Conservation (phyloP, 2,329 filamentous ascomycete species). For the Exophiala phaeomuriformis region DNA sequence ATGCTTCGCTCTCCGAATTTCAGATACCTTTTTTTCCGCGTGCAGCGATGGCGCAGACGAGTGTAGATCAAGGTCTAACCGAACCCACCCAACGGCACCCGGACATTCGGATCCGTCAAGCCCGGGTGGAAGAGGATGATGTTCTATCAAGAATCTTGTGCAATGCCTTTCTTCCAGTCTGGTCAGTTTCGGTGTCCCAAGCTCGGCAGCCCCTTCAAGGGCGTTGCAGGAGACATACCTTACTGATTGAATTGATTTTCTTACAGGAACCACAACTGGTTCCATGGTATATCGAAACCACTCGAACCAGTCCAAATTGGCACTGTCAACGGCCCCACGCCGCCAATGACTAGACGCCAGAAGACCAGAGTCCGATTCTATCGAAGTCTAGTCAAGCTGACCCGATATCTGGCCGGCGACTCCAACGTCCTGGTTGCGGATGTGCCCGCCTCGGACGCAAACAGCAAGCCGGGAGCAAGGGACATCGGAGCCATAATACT, state of each 20-base stretch:
- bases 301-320: slow-evolving; percentile 13
- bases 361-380: slow-evolving; percentile 16
- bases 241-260: neutral
- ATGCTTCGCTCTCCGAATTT: too few relatives aligned
- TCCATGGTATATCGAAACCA: slow-evolving; percentile 9
- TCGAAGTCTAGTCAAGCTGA: slow-evolving; percentile 9
- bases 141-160: slow-evolving; percentile 17
- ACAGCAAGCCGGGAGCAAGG: neutral
- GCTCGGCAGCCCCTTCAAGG: too few relatives aligned
- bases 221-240: too few relatives aligned
- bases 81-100: neutral
- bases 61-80: neutral
- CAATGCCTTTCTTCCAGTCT: slow-evolving; percentile 20
- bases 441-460: neutral
- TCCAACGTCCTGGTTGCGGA: slow-evolving; percentile 11
- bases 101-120: slow-evolving; percentile 5
- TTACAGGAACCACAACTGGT: slow-evolving; percentile 22
- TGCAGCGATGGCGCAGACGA: neutral
- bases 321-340: neutral
- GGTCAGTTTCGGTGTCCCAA: slow-evolving; percentile 2
- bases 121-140: slow-evolving; percentile 11
- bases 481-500: slow-evolving; percentile 17
- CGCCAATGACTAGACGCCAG: slow-evolving; percentile 9
- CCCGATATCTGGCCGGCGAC: slow-evolving; percentile 8
- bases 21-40: neutral